Conservation (phyloP, 2,329 filamentous ascomycete genomes). For the Fusarium sp. region DNA sequence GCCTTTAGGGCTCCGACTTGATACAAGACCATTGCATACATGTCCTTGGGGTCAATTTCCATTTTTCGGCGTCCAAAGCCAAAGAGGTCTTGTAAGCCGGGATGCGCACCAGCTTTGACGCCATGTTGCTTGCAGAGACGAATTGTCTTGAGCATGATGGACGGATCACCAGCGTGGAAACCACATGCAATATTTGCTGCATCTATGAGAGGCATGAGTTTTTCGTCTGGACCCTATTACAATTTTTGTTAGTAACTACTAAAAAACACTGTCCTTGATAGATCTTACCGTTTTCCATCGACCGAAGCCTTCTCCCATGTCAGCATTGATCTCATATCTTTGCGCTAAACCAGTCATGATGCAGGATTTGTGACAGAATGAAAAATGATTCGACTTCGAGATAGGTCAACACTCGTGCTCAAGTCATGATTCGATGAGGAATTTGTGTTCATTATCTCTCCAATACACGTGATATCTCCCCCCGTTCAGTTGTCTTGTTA, state of each 20-base stretch:
- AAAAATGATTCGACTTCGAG: neutral
- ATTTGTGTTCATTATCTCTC: neutral
- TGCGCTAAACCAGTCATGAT: neutral
- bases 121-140: constrained; percentile 64
- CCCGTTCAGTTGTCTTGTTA: neutral
- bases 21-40: constrained; percentile 67
- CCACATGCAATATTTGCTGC: constrained; percentile 71
- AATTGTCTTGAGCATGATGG: constrained; percentile 71
- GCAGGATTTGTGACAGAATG: neutral
- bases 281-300: neutral
- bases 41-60: constrained; percentile 64
- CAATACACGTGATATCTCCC: neutral
- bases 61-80: constrained; percentile 72
- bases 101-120: constrained; percentile 69
- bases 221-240: constrained; percentile 58
- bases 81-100: constrained; percentile 70
- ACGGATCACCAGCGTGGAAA: constrained; percentile 67
- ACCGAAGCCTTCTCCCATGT: neutral
- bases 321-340: neutral
- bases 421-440: neutral
- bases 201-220: constrained; percentile 68
- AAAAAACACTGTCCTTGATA: neutral
- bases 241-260: neutral
- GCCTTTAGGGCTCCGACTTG: constrained; percentile 70
- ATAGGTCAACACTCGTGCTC: neutral